Conservation (phyloP, 768 basidiomycete genomes). For the Lanmaoa rubissima region DNA sequence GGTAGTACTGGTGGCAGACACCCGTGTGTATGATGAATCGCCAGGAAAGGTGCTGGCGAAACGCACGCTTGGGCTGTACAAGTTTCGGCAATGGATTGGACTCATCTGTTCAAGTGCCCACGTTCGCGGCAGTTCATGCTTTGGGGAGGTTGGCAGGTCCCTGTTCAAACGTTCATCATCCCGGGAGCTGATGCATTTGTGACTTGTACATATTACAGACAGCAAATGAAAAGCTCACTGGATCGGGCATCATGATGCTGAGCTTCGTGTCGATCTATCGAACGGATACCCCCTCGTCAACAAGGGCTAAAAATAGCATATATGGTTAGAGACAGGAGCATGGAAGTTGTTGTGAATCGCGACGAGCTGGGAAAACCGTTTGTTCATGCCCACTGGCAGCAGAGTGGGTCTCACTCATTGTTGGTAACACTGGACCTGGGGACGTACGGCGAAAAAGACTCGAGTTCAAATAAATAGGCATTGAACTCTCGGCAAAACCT, state of each 20-base stretch:
- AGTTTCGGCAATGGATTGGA: background rate
- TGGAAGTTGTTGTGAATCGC: background rate
- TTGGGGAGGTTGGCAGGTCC: background rate
- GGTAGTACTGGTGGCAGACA: background rate
- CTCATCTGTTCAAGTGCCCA: background rate
- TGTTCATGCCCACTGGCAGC: background rate
- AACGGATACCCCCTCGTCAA: background rate
- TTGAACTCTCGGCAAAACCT: background rate
- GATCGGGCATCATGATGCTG: background rate
- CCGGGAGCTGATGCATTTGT: background rate
- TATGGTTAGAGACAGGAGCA: background rate
- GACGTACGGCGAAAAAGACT: constrained; percentile 27
- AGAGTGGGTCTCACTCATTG: background rate
- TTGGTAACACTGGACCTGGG: background rate
- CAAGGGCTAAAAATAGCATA: background rate
- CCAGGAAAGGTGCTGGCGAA: background rate
- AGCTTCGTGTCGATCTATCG: background rate
- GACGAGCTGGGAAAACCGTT: background rate
- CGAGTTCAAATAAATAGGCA: constrained; percentile 2
- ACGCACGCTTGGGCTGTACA: background rate
- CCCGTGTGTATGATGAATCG: background rate
- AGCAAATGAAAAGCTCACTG: background rate
- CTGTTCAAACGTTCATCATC: background rate
- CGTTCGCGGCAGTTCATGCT: background rate
- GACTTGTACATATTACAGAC: background rate